Conservation (phyloP, 2,329 filamentous ascomycete species). For the Aureobasidium sp. region DNA sequence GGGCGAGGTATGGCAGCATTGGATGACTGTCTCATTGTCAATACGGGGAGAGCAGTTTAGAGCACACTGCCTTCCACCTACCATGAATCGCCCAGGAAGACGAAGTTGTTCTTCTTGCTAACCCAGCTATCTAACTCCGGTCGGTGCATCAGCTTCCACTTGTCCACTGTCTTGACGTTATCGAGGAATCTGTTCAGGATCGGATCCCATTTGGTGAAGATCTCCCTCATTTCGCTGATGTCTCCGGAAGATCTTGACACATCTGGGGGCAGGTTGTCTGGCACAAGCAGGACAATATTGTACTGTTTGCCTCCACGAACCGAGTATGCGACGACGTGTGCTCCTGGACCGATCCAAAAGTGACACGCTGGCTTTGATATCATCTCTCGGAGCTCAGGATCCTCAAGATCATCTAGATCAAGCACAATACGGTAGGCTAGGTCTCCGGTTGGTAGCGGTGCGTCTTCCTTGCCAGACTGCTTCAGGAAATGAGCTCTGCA, state of each 20-base stretch:
- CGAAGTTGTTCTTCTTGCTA: slow-evolving; percentile 45
- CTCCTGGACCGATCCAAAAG: slow-evolving; percentile 58
- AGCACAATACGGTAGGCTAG: slow-evolving; percentile 59
- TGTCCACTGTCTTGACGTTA: slow-evolving; percentile 54
- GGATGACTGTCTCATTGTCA: slow-evolving; percentile 39
- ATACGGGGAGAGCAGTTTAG: not conserved
- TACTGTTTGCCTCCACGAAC: slow-evolving; percentile 53
- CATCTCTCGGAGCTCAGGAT: slow-evolving; percentile 46
- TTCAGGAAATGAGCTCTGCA: slow-evolving; percentile 47
- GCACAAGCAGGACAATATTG: slow-evolving; percentile 60
- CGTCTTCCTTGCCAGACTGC: slow-evolving; percentile 32
- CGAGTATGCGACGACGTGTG: slow-evolving; percentile 58
- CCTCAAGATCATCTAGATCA: slow-evolving; percentile 40
- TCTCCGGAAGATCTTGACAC: slow-evolving; percentile 48
- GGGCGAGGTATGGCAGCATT: slow-evolving; percentile 58
- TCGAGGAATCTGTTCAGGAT: slow-evolving; percentile 42
- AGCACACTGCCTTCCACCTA: not conserved
- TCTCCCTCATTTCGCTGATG: slow-evolving; percentile 52
- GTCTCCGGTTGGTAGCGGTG: slow-evolving; percentile 55
- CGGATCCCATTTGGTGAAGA: slow-evolving; percentile 61
- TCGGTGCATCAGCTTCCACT: slow-evolving; percentile 62
- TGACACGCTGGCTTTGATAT: slow-evolving; percentile 48
- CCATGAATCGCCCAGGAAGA: slow-evolving; percentile 52
- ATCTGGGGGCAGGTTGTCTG: slow-evolving; percentile 53
- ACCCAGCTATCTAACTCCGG: slow-evolving; percentile 50